These are phyloP conservation scores for Lentinus brumalis DNA, from an alignment of 768 basidiomycete genomes.

Conservation along the genomic window DNA sequence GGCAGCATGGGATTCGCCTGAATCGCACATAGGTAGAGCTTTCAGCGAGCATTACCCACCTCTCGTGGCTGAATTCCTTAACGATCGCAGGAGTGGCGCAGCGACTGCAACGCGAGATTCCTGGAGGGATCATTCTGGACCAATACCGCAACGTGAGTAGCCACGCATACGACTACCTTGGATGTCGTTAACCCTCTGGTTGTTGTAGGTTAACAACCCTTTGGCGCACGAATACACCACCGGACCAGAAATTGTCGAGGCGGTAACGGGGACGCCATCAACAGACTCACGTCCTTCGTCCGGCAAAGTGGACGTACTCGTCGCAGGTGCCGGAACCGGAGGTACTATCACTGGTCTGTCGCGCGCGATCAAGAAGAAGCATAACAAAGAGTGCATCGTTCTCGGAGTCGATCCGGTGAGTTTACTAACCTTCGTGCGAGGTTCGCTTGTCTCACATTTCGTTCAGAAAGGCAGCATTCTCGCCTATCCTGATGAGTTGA, in stretches of 20 bases:
- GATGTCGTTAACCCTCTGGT: constrained; percentile 14
- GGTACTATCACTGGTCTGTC: constrained; percentile 92
- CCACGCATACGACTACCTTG: neutral
- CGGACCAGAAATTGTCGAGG: constrained; percentile 88
- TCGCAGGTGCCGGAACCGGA: constrained; percentile 92
- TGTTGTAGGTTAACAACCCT: constrained; percentile 72
- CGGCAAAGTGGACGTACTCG: constrained; percentile 75
- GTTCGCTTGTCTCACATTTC: constrained; percentile 8
- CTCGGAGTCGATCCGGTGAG: constrained; percentile 92
- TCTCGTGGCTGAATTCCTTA: constrained; percentile 87
- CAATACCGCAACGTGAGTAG: constrained; percentile 79
- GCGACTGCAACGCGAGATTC: constrained; percentile 75
- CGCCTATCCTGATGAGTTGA: constrained; percentile 68
- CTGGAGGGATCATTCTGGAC: constrained; percentile 86
- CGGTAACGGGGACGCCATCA: constrained; percentile 66
- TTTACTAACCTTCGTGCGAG: constrained; percentile 10
- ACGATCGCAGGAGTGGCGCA: constrained; percentile 85
- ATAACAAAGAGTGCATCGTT: constrained; percentile 72
- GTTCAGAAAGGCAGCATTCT: constrained; percentile 86
- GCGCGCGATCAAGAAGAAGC: constrained; percentile 73
- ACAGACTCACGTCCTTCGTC: constrained; percentile 60
- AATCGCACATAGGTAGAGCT: constrained; percentile 88
- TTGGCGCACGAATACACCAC: constrained; percentile 90
- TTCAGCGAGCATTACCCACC: constrained; percentile 30
- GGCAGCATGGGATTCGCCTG: constrained; percentile 85